These are phyloP conservation scores for Pseudogymnoascus sp. DNA, from an alignment of 2,329 filamentous ascomycete species.

Conservation along the genomic window DNA sequence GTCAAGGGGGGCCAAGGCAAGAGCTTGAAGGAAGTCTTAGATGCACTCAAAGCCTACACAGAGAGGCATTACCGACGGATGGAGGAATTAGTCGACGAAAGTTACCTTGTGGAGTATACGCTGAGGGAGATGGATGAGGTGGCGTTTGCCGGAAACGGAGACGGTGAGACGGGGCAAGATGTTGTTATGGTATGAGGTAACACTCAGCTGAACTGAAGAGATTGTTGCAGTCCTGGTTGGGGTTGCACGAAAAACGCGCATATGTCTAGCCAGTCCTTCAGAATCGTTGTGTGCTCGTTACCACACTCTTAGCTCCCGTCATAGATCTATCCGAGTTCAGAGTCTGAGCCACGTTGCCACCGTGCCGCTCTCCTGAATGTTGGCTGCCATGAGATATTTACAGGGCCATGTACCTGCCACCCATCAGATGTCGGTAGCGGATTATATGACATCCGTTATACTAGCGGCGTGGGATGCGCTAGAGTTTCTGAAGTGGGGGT, in stretches of 20 bases:
- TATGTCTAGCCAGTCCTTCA: not conserved
- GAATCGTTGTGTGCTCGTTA: not conserved
- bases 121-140: conserved; percentile 74
- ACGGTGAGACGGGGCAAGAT: conserved; percentile 7
- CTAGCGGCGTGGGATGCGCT: not conserved
- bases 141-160: conserved; percentile 18
- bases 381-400: not conserved
- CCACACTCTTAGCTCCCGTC: not conserved
- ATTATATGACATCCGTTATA: not conserved
- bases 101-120: conserved; percentile 89
- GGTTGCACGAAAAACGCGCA: not conserved
- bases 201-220: not conserved
- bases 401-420: not conserved
- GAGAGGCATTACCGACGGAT: conserved; percentile 85
- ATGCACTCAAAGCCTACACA: conserved; percentile 82
- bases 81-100: conserved; percentile 87
- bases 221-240: not conserved
- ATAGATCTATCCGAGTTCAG: not conserved
- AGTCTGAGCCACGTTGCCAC: not conserved
- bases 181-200: conserved; percentile 8
- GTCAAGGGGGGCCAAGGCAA: conserved; percentile 48
- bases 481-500: not conserved
- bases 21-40: conserved; percentile 73
- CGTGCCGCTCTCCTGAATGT: not conserved
- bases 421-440: not conserved